phyloP scores from a whole-genome alignment of 1,139 yeast genomes.

The Blastobotrys apis region DNA sequence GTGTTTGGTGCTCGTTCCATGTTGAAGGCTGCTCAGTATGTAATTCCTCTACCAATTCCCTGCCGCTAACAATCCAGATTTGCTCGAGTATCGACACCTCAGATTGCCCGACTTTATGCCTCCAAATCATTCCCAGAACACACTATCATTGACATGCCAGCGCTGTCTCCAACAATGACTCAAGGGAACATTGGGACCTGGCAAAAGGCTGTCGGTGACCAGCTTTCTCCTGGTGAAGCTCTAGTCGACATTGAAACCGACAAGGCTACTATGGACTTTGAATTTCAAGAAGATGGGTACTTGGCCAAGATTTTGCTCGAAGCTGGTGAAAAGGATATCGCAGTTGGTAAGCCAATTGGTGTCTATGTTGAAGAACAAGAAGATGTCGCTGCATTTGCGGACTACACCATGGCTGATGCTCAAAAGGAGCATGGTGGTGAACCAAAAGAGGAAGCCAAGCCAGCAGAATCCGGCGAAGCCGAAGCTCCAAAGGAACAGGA shows the following conservation, averaged over 20 bases:
- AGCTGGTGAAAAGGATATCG: conserved; percentile 84
- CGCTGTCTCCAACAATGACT: conserved; percentile 97
- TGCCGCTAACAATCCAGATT: conserved; percentile 2
- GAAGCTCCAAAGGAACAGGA: conserved; percentile 23
- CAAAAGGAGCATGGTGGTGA: conserved; percentile 49
- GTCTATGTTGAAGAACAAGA: conserved; percentile 85
- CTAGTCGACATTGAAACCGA: conserved; percentile 97
- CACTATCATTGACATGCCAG: conserved; percentile 79
- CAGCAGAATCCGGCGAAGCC: conserved; percentile 30
- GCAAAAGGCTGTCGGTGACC: conserved; percentile 86
- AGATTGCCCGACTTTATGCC: conserved; percentile 38
- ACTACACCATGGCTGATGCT: conserved; percentile 81
- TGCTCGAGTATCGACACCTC: conserved; percentile 32
- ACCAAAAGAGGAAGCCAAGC: conserved; percentile 29
- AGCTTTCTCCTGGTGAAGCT: conserved; percentile 84
- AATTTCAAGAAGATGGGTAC: conserved; percentile 97
- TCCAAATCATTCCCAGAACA: conserved; percentile 49
- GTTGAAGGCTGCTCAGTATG: conserved; percentile 11
- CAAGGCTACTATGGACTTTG: conserved; percentile 98
- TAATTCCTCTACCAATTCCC: background rate
- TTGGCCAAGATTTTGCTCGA: conserved; percentile 85
- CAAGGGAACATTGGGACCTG: conserved; percentile 87
- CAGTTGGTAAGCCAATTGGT: conserved; percentile 94
- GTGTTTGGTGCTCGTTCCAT: conserved; percentile 14
- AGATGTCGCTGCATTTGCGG: conserved; percentile 84